These are phyloP conservation scores for Erigeron canadensis DNA, from an alignment of 129 eudicot species.

Conservation along the genomic window DNA sequence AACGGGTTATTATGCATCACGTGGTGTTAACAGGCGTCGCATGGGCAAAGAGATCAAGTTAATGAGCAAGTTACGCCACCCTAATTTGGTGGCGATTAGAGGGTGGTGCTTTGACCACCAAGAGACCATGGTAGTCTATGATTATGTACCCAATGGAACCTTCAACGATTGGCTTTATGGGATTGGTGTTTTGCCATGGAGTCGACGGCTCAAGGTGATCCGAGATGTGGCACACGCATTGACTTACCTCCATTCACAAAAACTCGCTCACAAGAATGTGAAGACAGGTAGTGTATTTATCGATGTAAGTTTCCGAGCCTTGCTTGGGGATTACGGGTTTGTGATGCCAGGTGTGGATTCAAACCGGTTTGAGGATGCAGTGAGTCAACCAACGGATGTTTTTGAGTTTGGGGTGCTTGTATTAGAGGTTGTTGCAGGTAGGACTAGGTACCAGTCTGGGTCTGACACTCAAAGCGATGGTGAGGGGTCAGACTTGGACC, in stretches of 20 bases:
- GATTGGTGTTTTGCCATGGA: slow-evolving; percentile 63
- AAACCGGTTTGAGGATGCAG: slow-evolving; percentile 44
- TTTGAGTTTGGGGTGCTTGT: slow-evolving; percentile 58
- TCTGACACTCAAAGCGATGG: slow-evolving; percentile 20
- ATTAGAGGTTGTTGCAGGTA: slow-evolving; percentile 63
- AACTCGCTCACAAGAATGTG: slow-evolving; percentile 60
- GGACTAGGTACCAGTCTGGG: slow-evolving; percentile 24
- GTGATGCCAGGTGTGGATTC: slow-evolving; percentile 42
- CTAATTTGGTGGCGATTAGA: slow-evolving; percentile 56
- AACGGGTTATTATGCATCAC: slow-evolving; percentile 29
- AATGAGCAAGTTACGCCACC: slow-evolving; percentile 58
- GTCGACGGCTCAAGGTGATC: slow-evolving; percentile 60
- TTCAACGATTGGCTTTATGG: slow-evolving; percentile 68
- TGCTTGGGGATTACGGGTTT: slow-evolving; percentile 62
- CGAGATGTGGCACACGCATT: slow-evolving; percentile 58
- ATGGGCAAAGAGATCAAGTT: slow-evolving; percentile 49
- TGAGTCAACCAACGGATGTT: slow-evolving; percentile 53
- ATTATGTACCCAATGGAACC: slow-evolving; percentile 56
- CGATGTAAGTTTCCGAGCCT: slow-evolving; percentile 55
- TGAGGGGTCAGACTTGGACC: slow-evolving; percentile 12
- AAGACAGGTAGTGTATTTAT: slow-evolving; percentile 52
- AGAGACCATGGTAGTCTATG: slow-evolving; percentile 63
- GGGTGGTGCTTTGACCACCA: slow-evolving; percentile 68
- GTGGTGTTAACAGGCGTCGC: slow-evolving; percentile 39
- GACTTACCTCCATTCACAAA: slow-evolving; percentile 49